phyloP scores from a whole-genome alignment of 2,329 filamentous ascomycete species.

The Calonectria pseudoreteaudii region DNA sequence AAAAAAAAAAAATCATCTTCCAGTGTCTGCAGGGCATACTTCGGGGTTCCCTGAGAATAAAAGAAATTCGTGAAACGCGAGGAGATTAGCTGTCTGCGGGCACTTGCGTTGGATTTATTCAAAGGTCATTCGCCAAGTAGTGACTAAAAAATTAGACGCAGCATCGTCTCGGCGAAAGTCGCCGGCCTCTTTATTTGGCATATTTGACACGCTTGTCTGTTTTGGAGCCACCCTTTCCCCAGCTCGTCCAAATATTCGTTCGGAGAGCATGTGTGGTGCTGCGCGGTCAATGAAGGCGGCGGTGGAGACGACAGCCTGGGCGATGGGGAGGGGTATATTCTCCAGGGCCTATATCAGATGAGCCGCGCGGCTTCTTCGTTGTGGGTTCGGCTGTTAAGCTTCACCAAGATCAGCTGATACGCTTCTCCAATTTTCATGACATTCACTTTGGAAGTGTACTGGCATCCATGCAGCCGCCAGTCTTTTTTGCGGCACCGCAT shows the following conservation, averaged over 20 bases:
- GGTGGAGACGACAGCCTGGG: background rate
- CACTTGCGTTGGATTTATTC: background rate
- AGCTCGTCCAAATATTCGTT: constrained; percentile 43
- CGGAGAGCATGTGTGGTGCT: constrained; percentile 31
- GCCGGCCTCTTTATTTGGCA: background rate
- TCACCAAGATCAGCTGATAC: background rate
- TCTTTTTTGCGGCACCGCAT: background rate
- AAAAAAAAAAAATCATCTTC: background rate
- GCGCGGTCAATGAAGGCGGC: background rate
- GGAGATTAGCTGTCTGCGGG: background rate
- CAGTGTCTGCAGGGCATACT: background rate
- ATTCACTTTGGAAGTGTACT: background rate
- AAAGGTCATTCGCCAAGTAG: background rate
- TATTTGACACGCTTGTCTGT: background rate
- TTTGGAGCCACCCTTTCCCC: background rate
- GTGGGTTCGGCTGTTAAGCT: background rate
- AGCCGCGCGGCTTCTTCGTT: background rate
- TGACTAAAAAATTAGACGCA: background rate
- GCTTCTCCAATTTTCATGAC: background rate
- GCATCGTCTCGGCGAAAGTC: background rate
- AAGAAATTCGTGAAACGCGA: background rate
- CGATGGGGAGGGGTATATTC: constrained; percentile 9
- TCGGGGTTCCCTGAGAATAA: background rate
- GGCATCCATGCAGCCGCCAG: background rate
- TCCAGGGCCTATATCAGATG: background rate